A percentile compares a stretch with the other conserved stretches of the same genome.
phyloP scores from a whole-genome alignment of 176 grass and related monocot species.

The Aegilops longissima region DNA sequence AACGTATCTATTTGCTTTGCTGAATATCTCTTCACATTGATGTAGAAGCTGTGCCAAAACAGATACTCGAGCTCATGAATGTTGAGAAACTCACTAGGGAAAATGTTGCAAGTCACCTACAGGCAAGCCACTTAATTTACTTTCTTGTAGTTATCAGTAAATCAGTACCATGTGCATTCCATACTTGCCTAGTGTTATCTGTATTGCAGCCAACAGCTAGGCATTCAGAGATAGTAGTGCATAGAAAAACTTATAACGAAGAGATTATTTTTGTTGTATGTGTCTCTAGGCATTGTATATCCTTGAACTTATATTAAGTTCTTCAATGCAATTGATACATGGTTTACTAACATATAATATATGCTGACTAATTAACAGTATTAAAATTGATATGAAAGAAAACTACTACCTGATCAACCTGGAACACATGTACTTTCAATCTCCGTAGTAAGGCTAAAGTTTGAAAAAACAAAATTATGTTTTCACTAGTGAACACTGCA shows the following conservation, averaged over 20 bases:
- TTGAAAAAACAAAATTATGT: no score
- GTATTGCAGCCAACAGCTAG: not conserved
- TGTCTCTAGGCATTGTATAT: not conserved
- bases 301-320: not conserved
- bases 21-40: conserved; percentile 1
- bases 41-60: conserved; percentile 94
- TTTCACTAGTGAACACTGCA: not conserved
- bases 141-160: not conserved
- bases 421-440: not conserved
- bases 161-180: not conserved
- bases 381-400: not conserved
- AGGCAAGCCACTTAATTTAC: conserved; percentile 47
- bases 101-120: conserved; percentile 96
- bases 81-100: conserved; percentile 96
- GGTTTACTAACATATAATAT: not conserved
- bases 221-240: not conserved
- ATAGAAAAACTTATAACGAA: no score
- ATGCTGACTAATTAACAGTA: not conserved
- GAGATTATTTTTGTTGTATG: not conserved
- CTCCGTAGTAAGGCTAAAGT: not conserved
- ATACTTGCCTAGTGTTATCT: not conserved
- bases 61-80: conserved; percentile 97
- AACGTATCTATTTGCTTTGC: no score
- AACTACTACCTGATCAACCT: not conserved
- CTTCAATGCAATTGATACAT: not conserved